Evolutionary conservation across 1,284 basidiomycete genomes (phyloP), one percentile per base, ranked within the genome.

Genomic region (Cerioporus squamosus): DNA sequence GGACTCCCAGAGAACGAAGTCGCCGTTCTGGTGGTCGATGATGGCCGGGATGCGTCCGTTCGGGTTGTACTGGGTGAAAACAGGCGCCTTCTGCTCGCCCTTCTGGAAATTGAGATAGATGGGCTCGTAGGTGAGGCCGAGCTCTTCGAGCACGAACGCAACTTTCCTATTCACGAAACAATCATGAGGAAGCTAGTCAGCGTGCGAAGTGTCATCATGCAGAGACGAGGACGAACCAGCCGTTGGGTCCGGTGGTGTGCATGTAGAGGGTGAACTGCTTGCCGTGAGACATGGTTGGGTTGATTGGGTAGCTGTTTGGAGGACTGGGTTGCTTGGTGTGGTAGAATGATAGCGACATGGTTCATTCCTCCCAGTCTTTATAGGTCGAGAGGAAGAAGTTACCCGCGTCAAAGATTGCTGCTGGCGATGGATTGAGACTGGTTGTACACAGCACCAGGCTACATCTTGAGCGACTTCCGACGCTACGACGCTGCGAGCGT

Each of bases 11-110:
- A 68, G 33, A 18, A 56, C 55, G 51, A 72, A 71, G 63, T 75
- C 69, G 51, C 60, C 55, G 62, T 74, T 74, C 44, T 59, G 26
- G 64, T 75, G 74, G 64, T 77, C 75, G 31, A 77, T 67, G 43
- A 77, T 54, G 22, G 70, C 66, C 8, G 74, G 74, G 43, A 75
- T 73, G 17, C 72, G 68, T 0, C 72, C 70, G 59, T 76, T 76
- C 10, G 70, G 71, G 63, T 72, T 72, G 38, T 66, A 49, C 61
- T 67, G 62, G 15, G 54, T 49, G 62, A 69, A 67, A 44, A 60
- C 63, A 0, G 62, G 57, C 1, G 23, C 42, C 64, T 73, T 74
- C 40, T 72, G 70, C 62, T 75, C 72, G 18, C 53, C 52, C 48
- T 63, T 68, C 33, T 26, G 51, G 50, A 72, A 69, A 55, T 70